Evolutionary conservation across 2,329 filamentous ascomycete genomes (phyloP).

Genomic region (Fusarium setosum): DNA sequence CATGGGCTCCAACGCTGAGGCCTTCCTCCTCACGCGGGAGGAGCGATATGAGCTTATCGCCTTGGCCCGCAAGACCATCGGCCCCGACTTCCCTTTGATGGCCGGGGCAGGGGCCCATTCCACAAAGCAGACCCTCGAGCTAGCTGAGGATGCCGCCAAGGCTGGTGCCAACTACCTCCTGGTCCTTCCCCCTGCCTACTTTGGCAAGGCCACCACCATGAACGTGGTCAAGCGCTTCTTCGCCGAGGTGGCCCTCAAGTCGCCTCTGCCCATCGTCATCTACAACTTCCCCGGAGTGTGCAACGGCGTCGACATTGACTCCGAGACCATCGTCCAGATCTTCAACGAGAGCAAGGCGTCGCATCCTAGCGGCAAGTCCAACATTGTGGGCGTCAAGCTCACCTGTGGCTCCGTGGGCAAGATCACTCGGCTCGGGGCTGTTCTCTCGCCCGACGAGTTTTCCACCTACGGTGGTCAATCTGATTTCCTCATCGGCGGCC

Average conservation of each 20-base stretch:
- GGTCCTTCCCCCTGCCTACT: conserved; percentile 73
- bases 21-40: conserved; percentile 68
- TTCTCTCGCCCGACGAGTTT: conserved; percentile 66
- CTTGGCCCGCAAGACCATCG: conserved; percentile 78
- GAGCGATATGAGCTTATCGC: conserved; percentile 67
- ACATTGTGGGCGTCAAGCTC: conserved; percentile 77
- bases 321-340: conserved; percentile 62
- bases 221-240: conserved; percentile 70
- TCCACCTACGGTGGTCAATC: conserved; percentile 78
- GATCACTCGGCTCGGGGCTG: conserved; percentile 68
- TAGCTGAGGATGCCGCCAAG: conserved; percentile 66
- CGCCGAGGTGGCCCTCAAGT: conserved; percentile 63
- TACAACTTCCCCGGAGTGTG: conserved; percentile 79
- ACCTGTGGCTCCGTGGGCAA: conserved; percentile 80
- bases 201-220: conserved; percentile 70
- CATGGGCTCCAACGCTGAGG: conserved; percentile 66
- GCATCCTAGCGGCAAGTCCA: conserved; percentile 49
- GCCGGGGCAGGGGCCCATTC: conserved; percentile 74
- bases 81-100: conserved; percentile 89
- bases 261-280: conserved; percentile 68
- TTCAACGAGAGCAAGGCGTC: conserved; percentile 37
- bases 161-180: conserved; percentile 72
- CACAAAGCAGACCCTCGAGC: conserved; percentile 71
- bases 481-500: conserved; percentile 74
- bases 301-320: conserved; percentile 76